phyloP scores from a whole-genome alignment of 116 monocot species.

The Papilionanthe hybrid region DNA sequence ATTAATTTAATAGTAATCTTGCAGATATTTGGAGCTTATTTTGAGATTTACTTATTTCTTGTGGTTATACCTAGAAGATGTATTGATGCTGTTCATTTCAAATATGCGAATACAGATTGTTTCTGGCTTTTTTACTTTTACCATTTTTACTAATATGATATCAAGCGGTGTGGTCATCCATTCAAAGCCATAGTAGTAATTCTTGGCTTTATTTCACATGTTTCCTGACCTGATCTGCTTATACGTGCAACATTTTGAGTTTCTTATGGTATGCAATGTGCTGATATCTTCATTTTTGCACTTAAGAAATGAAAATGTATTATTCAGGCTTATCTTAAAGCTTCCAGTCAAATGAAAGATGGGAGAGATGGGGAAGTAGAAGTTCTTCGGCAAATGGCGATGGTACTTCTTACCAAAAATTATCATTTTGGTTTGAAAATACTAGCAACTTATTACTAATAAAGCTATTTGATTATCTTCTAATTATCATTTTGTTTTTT shows the following conservation, averaged over 20 bases:
- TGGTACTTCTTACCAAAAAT: conserved; percentile 31
- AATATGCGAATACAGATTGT: neutral
- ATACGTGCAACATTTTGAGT: neutral
- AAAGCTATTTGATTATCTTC: neutral
- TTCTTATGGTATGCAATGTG: neutral
- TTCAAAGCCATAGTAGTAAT: neutral
- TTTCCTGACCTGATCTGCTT: neutral
- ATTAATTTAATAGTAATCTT: neutral
- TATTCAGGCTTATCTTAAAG: conserved; percentile 58
- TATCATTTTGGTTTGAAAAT: neutral
- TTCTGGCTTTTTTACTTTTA: neutral
- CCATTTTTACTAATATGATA: neutral
- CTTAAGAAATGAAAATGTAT: neutral
- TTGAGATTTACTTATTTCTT: neutral
- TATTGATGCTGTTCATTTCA: neutral
- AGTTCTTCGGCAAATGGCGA: conserved; percentile 45
- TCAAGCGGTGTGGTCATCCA: neutral
- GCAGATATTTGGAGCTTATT: neutral
- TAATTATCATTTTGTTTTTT: neutral
- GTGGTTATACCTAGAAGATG: neutral
- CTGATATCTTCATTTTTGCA: neutral
- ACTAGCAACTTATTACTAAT: neutral
- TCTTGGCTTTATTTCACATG: neutral
- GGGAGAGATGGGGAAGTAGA: conserved; percentile 67
- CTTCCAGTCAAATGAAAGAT: conserved; percentile 52